phyloP scores from a whole-genome alignment of 2,329 filamentous ascomycete species.

The Verticillium nonalfalfae region DNA sequence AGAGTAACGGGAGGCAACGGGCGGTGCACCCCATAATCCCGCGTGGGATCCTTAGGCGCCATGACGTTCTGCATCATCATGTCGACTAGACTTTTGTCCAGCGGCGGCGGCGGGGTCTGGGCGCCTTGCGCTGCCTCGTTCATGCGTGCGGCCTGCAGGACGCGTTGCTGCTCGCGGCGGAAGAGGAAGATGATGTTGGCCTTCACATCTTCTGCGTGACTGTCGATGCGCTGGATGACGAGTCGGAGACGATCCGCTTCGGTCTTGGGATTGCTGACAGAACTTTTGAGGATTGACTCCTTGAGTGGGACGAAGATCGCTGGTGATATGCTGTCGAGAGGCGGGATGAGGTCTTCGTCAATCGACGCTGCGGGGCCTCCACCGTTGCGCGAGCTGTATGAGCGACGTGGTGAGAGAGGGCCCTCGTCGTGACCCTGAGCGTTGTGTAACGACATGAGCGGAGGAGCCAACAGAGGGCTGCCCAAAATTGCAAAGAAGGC shows the following conservation, averaged over 20 bases:
- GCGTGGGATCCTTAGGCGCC: constrained; percentile 10
- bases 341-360: constrained; percentile 13
- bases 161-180: constrained; percentile 23
- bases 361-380: not conserved
- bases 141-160: constrained; percentile 15
- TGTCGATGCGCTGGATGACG: constrained; percentile 22
- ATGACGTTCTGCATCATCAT: constrained; percentile 19
- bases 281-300: constrained; percentile 19
- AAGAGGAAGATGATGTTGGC: constrained; percentile 25
- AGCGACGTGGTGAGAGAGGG: not conserved
- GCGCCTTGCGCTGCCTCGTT: constrained; percentile 2
- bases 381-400: not conserved
- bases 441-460: not conserved
- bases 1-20: constrained; percentile 3
- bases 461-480: not conserved
- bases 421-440: not conserved
- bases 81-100: constrained; percentile 17
- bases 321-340: constrained; percentile 18
- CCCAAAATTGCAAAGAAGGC: not conserved
- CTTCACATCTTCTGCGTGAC: constrained; percentile 19
- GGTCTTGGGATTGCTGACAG: constrained; percentile 15
- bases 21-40: constrained; percentile 15
- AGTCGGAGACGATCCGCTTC: constrained; percentile 19
- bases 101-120: not conserved
- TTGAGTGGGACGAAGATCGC: constrained; percentile 26